These are phyloP conservation scores for Fraxinus excelsior DNA, from an alignment of 257 asterid genomes.

Conservation along the genomic window DNA sequence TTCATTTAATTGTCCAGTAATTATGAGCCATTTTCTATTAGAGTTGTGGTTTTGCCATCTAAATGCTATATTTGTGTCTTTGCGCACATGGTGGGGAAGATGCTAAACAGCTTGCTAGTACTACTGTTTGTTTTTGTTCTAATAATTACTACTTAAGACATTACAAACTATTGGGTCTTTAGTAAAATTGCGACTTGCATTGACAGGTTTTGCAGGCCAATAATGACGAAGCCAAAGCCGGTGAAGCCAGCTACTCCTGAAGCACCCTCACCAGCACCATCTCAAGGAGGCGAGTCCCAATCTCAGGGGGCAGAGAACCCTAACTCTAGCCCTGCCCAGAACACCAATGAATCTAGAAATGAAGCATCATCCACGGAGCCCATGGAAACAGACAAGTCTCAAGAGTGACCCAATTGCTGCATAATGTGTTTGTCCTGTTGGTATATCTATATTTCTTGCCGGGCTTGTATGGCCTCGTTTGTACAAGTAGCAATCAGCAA, in stretches of 20 bases:
- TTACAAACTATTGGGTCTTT: background rate
- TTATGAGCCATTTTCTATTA: background rate
- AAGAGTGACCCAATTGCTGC: slow-evolving; percentile 27
- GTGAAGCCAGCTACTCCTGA: slow-evolving; percentile 73
- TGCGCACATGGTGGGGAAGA: background rate
- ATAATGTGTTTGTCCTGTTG: background rate
- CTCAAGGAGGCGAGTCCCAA: slow-evolving; percentile 62
- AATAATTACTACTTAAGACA: background rate
- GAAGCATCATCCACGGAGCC: slow-evolving; percentile 14
- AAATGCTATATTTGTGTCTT: background rate
- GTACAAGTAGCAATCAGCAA: background rate
- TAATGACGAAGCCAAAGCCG: slow-evolving; percentile 86
- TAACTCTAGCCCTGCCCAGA: slow-evolving; percentile 29
- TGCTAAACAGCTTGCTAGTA: background rate
- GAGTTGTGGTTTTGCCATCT: background rate
- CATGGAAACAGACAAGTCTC: slow-evolving; percentile 22
- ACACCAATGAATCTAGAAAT: slow-evolving; percentile 24
- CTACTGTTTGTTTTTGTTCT: background rate
- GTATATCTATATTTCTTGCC: background rate
- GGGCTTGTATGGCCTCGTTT: slow-evolving; percentile 15
- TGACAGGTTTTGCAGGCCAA: slow-evolving; percentile 78
- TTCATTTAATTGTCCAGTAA: background rate
- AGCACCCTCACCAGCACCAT: slow-evolving; percentile 51
- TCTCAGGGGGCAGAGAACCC: slow-evolving; percentile 42
- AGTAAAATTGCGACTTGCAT: background rate